Percentiles rank a stretch among this genome's conserved stretches.
These are phyloP conservation scores for Tephrocybe sp. DNA, from an alignment of 768 basidiomycete species.

Conservation along the genomic window DNA sequence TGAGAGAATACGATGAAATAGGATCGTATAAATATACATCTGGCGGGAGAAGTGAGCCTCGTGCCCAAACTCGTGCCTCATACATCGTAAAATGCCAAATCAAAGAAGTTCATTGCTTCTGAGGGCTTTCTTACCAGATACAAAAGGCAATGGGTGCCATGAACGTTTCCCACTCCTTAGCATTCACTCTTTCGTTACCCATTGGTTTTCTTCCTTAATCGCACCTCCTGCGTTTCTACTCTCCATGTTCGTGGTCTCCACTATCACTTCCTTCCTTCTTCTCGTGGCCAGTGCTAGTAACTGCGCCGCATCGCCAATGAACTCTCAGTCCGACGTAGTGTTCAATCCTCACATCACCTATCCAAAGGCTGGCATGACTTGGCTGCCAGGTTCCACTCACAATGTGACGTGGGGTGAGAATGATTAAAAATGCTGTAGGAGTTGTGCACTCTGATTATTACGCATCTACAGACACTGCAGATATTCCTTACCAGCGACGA, in stretches of 20 bases:
- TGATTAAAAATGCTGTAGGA: not conserved
- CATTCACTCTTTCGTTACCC: not conserved
- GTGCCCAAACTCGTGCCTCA: constrained; percentile 5
- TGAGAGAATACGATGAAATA: no score
- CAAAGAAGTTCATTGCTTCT: constrained; percentile 13
- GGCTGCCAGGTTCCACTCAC: constrained; percentile 20
- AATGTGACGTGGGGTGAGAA: constrained; percentile 25
- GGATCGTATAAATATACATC: no score
- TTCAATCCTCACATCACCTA: constrained; percentile 24
- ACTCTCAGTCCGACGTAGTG: constrained; percentile 17
- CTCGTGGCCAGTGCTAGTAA: constrained; percentile 6
- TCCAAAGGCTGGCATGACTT: constrained; percentile 18
- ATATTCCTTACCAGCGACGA: constrained; percentile 36
- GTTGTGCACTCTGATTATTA: not conserved
- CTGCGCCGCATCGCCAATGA: constrained; percentile 11
- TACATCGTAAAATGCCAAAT: constrained; percentile 5
- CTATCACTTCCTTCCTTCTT: constrained; percentile 9
- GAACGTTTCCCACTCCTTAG: not conserved
- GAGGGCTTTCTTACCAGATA: constrained; percentile 7
- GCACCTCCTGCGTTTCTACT: not conserved
- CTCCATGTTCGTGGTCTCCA: constrained; percentile 15
- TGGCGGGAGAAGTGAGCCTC: constrained; percentile 22
- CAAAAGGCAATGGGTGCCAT: constrained; percentile 3
- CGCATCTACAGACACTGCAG: constrained; percentile 17
- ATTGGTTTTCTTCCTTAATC: constrained; percentile 1